phyloP scores from a whole-genome alignment of 331 rosid genomes.

The Quercus phellos region DNA sequence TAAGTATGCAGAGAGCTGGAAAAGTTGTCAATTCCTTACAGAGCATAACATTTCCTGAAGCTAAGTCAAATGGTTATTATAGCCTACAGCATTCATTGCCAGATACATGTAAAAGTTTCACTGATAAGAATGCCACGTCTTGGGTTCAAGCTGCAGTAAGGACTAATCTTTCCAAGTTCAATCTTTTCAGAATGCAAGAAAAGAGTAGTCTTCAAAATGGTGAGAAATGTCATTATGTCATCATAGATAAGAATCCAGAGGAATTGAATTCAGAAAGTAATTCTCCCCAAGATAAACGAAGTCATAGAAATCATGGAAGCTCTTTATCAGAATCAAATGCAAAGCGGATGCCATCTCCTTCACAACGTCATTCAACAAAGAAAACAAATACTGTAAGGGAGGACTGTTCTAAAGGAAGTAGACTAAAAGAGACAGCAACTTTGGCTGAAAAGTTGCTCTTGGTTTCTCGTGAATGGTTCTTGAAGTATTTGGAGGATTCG shows the following conservation, averaged over 20 bases:
- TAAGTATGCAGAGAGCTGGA: constrained; percentile 35
- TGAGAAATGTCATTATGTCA: constrained; percentile 34
- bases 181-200: constrained; percentile 35
- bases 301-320: constrained; percentile 19
- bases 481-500: constrained; percentile 60
- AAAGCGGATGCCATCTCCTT: constrained; percentile 24
- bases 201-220: constrained; percentile 27
- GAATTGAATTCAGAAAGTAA: constrained; percentile 18
- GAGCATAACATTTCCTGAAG: constrained; percentile 19
- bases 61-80: constrained; percentile 18
- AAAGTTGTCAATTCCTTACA: constrained; percentile 33
- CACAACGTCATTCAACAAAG: constrained; percentile 25
- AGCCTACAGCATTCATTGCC: constrained; percentile 9
- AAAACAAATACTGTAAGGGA: constrained; percentile 27
- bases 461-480: constrained; percentile 62
- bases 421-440: constrained; percentile 35
- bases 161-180: constrained; percentile 58
- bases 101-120: constrained; percentile 26
- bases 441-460: constrained; percentile 42
- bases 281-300: constrained; percentile 30
- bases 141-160: constrained; percentile 74
- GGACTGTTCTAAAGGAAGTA: constrained; percentile 29
- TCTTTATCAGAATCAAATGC: constrained; percentile 19
- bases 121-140: constrained; percentile 38
- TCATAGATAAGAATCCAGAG: constrained; percentile 27